Percentiles rank a stretch among this genome's conserved stretches.
phyloP scores from a whole-genome alignment of 148 eudicot genomes.

The Cornus suecica region DNA sequence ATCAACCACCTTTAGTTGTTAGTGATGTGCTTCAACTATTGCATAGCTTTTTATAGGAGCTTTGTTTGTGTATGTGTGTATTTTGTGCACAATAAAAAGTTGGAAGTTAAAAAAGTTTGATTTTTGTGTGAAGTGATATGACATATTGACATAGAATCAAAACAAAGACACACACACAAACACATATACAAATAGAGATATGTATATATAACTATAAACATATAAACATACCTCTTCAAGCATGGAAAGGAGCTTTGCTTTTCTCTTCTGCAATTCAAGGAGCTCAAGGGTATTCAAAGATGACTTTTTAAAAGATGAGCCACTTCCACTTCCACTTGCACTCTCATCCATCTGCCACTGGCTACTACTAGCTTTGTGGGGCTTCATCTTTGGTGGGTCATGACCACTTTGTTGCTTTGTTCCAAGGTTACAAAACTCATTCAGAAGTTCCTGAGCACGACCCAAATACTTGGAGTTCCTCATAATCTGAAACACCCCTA shows the following conservation, averaged over 20 bases:
- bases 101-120: background rate
- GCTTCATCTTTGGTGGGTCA: conserved; percentile 29
- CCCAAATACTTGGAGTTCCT: conserved; percentile 70
- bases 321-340: conserved; percentile 16
- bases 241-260: conserved; percentile 70
- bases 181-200: too few species aligned
- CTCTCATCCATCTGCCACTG: conserved; percentile 23
- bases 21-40: background rate
- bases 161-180: background rate
- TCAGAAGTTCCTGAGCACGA: conserved; percentile 75
- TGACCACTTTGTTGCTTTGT: conserved; percentile 25
- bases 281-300: conserved; percentile 54
- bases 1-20: conserved; percentile 10
- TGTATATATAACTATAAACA: too few species aligned
- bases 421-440: conserved; percentile 76
- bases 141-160: background rate
- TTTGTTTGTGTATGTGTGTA: background rate
- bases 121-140: background rate
- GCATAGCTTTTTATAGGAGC: background rate
- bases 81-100: too few species aligned
- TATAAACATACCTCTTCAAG: conserved; percentile 71
- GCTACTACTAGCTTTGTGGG: conserved; percentile 18
- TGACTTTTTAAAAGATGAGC: conserved; percentile 32
- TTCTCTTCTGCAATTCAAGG: conserved; percentile 76
- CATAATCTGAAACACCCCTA: conserved; percentile 34